A percentile compares a stretch with the other conserved stretches of the same genome.
These are phyloP conservation scores for Abeoforma whisleri DNA, from an alignment of 78 protist genomes.

Conservation along the genomic window DNA sequence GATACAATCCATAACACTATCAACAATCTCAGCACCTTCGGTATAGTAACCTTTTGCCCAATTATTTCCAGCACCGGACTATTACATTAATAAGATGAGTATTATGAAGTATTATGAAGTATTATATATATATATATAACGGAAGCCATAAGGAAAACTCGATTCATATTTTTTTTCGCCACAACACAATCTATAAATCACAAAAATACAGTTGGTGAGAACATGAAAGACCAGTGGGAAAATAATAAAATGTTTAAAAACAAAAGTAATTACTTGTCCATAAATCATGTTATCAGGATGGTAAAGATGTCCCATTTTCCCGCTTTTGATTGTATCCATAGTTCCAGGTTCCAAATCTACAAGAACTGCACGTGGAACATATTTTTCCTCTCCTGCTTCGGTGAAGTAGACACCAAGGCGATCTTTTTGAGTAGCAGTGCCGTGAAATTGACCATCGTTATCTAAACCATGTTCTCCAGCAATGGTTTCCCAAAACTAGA, in stretches of 20 bases:
- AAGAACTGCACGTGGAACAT: constrained; percentile 94
- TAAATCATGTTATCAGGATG: constrained; percentile 86
- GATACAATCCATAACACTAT: constrained; percentile 87
- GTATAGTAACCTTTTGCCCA: constrained; percentile 98
- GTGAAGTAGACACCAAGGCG: constrained; percentile 93
- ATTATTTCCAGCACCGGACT: constrained; percentile 79
- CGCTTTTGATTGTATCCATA: constrained; percentile 85
- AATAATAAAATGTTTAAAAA: not conserved
- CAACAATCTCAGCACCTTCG: constrained; percentile 90
- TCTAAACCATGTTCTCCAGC: constrained; percentile 94
- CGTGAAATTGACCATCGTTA: constrained; percentile 80
- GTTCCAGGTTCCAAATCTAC: constrained; percentile 97
- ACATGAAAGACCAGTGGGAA: not conserved
- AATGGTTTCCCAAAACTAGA: constrained; percentile 73
- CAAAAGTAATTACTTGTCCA: constrained; percentile 58
- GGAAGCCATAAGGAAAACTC: no score
- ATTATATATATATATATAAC: no score
- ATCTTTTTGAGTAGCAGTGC: constrained; percentile 83
- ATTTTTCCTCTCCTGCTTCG: constrained; percentile 85
- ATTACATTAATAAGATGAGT: no score
- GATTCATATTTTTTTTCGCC: no score
- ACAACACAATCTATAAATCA: no score
- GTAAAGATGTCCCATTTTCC: constrained; percentile 84
- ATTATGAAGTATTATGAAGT: no score
- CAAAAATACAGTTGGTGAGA: not conserved